A percentile compares a stretch with the other conserved stretches of the same genome.
Conservation (phyloP, 2,329 filamentous ascomycete species). For the Colletotrichum lentis region DNA sequence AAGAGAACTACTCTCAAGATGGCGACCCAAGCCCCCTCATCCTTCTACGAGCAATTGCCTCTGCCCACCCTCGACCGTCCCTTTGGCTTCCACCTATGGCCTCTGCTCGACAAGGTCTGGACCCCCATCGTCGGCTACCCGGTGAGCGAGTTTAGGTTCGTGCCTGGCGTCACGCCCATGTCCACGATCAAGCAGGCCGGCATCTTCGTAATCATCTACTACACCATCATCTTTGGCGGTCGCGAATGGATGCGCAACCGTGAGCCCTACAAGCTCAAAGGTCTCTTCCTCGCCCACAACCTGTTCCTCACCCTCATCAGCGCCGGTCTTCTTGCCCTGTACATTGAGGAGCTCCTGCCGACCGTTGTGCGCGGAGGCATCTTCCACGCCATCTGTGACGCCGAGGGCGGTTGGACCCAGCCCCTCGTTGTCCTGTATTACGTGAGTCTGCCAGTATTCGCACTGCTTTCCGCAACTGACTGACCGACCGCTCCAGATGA, state of each 20-base stretch:
- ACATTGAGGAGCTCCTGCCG: conserved; percentile 89
- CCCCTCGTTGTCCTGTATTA: conserved; percentile 95
- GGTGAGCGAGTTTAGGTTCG: conserved; percentile 85
- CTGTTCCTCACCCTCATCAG: conserved; percentile 90
- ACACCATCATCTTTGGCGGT: conserved; percentile 90
- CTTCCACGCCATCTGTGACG: conserved; percentile 87
- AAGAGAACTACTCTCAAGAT: conserved; percentile 43
- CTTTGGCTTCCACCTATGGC: conserved; percentile 92
- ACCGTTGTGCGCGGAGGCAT: conserved; percentile 81
- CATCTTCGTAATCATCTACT: conserved; percentile 86
- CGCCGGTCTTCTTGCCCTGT: conserved; percentile 79
- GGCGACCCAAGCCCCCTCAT: conserved; percentile 50
- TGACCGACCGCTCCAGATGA: conserved; percentile 68
- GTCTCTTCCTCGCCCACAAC: conserved; percentile 95
- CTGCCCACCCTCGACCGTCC: conserved; percentile 87
- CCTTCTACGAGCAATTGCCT: conserved; percentile 66
- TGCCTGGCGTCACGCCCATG: conserved; percentile 82
- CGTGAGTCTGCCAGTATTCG: conserved; percentile 61
- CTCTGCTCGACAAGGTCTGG: conserved; percentile 90
- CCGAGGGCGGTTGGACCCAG: conserved; percentile 89
- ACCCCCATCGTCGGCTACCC: conserved; percentile 80
- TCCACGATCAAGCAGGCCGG: conserved; percentile 86
- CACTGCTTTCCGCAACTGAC: conserved; percentile 25
- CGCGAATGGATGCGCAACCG: conserved; percentile 91
- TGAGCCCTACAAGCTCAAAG: conserved; percentile 84